Conservation (phyloP, 495 filamentous ascomycete genomes). For the Hyaloscypha variabilis region DNA sequence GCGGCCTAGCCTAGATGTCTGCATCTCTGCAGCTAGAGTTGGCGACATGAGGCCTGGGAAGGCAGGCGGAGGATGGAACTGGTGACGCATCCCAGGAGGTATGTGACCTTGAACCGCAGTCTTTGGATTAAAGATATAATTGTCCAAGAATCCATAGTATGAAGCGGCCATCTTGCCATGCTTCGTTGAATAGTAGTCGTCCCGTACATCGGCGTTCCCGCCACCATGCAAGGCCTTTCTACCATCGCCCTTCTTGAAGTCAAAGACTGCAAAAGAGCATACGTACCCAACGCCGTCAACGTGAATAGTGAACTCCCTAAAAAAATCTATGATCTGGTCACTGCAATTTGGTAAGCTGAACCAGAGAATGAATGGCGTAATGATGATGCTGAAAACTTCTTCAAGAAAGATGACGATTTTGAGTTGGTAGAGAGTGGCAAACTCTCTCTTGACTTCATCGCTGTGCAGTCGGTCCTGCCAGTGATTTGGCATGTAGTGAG, state of each 20-base stretch:
- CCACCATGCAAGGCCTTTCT: constrained; percentile 40
- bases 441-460: constrained; percentile 81
- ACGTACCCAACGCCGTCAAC: constrained; percentile 95
- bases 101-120: constrained; percentile 50
- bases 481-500: constrained; percentile 82
- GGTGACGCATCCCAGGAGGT: constrained; percentile 50
- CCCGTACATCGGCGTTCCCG: constrained; percentile 64
- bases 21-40: constrained; percentile 57
- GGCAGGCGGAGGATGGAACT: constrained; percentile 80
- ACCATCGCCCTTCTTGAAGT: constrained; percentile 84
- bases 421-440: constrained; percentile 83
- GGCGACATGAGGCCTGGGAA: constrained; percentile 74
- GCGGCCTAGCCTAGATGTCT: constrained; percentile 49
- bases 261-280: constrained; percentile 96
- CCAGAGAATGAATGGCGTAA: constrained; percentile 89
- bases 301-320: constrained; percentile 95
- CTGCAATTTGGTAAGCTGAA: constrained; percentile 85
- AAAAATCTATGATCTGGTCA: constrained; percentile 95
- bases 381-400: constrained; percentile 87
- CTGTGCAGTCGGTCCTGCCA: constrained; percentile 91
- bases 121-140: constrained; percentile 74
- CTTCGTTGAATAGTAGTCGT: constrained; percentile 92
- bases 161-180: constrained; percentile 97
- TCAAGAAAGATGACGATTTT: constrained; percentile 90
- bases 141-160: constrained; percentile 89